phyloP scores from a whole-genome alignment of 257 asterid genomes.

The Salvia miltiorrhiza region DNA sequence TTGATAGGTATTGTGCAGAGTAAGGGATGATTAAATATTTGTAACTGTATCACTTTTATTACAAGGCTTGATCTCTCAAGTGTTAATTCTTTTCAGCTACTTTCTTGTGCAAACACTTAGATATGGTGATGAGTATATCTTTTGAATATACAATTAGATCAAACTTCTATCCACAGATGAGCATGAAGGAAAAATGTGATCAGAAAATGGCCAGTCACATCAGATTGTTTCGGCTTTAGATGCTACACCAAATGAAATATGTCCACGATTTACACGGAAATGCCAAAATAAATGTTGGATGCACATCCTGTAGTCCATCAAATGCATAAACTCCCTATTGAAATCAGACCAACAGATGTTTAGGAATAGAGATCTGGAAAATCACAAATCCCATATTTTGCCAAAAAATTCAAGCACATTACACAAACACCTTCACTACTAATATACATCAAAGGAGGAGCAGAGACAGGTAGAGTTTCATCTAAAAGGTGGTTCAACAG shows the following conservation, averaged over 20 bases:
- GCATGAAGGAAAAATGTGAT: no score
- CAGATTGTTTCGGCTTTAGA: no score
- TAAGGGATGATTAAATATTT: background rate
- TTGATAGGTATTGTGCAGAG: background rate
- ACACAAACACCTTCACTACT: constrained; percentile 9
- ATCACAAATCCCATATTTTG: background rate
- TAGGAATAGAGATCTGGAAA: background rate
- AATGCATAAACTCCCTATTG: no score
- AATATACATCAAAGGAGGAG: constrained; percentile 13
- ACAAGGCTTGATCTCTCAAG: constrained; percentile 9
- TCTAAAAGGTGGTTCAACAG: constrained; percentile 7
- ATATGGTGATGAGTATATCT: background rate
- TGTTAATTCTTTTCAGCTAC: background rate
- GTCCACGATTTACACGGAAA: no score
- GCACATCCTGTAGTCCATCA: no score
- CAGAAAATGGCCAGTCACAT: no score
- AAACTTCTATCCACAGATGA: no score
- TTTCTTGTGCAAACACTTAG: background rate
- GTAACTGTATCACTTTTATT: background rate
- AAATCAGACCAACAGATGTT: background rate
- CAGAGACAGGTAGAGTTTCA: background rate
- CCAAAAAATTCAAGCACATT: constrained; percentile 1
- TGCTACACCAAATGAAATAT: no score
- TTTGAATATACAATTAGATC: background rate
- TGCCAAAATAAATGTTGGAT: no score